Percentiles rank a stretch among this genome's conserved stretches.
phyloP scores from a whole-genome alignment of 2,329 filamentous ascomycete genomes.

The Claviceps sorghi region DNA sequence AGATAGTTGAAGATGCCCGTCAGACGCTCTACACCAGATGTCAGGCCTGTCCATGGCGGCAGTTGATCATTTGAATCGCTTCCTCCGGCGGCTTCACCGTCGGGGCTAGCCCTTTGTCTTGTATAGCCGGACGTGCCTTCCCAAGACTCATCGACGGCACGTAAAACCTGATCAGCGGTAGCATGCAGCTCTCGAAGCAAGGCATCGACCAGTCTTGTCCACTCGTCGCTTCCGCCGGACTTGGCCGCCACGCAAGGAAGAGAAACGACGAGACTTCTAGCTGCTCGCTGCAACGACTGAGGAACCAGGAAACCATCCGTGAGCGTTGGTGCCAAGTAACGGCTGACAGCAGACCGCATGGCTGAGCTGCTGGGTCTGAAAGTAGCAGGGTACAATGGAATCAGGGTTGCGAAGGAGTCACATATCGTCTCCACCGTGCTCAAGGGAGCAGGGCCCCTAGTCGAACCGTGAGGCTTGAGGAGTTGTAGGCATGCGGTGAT shows the following conservation, averaged over 20 bases:
- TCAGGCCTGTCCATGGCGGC: conserved; percentile 60
- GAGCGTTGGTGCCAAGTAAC: conserved; percentile 49
- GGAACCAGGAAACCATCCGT: conserved; percentile 36
- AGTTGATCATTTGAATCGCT: conserved; percentile 34
- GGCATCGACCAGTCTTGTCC: conserved; percentile 50
- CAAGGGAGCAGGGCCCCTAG: conserved; percentile 18
- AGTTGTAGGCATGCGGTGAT: conserved; percentile 59
- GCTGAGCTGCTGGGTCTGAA: conserved; percentile 63
- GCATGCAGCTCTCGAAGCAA: conserved; percentile 52
- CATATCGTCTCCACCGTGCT: conserved; percentile 52
- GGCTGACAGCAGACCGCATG: conserved; percentile 44
- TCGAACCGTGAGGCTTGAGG: conserved; percentile 29
- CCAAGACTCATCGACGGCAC: conserved; percentile 70
- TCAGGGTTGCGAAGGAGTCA: conserved; percentile 53
- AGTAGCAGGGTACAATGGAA: conserved; percentile 71
- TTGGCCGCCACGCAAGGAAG: conserved; percentile 72
- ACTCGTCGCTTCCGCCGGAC: conserved; percentile 61
- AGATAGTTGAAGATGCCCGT: conserved; percentile 51
- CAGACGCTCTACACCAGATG: conserved; percentile 56
- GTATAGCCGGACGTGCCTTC: conserved; percentile 45
- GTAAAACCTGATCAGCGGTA: conserved; percentile 63
- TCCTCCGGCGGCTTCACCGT: conserved; percentile 33
- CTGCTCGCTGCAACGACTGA: conserved; percentile 36
- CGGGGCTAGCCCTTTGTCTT: conserved; percentile 27
- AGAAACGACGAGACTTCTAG: conserved; percentile 52